Evolutionary conservation across 805 yeast species (phyloP).

Genomic region (Candida insectorum): DNA sequence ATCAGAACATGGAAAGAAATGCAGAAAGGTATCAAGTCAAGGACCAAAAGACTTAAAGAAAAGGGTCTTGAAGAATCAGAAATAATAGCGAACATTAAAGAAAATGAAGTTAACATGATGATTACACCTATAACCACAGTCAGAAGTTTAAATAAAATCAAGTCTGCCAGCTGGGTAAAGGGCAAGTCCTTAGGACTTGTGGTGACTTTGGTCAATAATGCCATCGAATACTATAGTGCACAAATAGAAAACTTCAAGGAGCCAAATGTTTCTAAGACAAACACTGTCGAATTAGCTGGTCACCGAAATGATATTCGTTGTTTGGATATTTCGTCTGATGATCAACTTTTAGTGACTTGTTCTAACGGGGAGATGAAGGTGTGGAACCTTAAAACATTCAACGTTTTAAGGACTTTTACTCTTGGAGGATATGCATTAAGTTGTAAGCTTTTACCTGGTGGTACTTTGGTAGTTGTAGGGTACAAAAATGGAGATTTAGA

Average conservation of each 20-base stretch:
- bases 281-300: slow-evolving; percentile 71
- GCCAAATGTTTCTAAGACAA: slow-evolving; percentile 43
- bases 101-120: slow-evolving; percentile 52
- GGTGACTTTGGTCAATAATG: slow-evolving; percentile 67
- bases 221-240: slow-evolving; percentile 65
- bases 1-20: slow-evolving; percentile 75
- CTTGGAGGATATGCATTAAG: slow-evolving; percentile 80
- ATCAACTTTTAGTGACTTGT: slow-evolving; percentile 79
- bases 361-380: slow-evolving; percentile 86
- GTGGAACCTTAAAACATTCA: slow-evolving; percentile 74
- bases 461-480: slow-evolving; percentile 80
- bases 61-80: slow-evolving; percentile 62
- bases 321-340: slow-evolving; percentile 77
- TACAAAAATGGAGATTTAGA: slow-evolving; percentile 84
- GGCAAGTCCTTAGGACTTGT: slow-evolving; percentile 56
- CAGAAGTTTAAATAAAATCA: slow-evolving; percentile 62
- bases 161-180: slow-evolving; percentile 63
- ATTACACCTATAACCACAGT: slow-evolving; percentile 68
- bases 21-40: slow-evolving; percentile 67
- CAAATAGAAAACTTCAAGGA: slow-evolving; percentile 50
- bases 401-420: slow-evolving; percentile 75
- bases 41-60: slow-evolving; percentile 74
- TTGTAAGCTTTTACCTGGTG: slow-evolving; percentile 86
- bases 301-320: slow-evolving; percentile 89
- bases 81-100: slow-evolving; percentile 38